phyloP scores from a whole-genome alignment of 2,329 filamentous ascomycete species.

The Sclerotinia sclerotiorum region DNA sequence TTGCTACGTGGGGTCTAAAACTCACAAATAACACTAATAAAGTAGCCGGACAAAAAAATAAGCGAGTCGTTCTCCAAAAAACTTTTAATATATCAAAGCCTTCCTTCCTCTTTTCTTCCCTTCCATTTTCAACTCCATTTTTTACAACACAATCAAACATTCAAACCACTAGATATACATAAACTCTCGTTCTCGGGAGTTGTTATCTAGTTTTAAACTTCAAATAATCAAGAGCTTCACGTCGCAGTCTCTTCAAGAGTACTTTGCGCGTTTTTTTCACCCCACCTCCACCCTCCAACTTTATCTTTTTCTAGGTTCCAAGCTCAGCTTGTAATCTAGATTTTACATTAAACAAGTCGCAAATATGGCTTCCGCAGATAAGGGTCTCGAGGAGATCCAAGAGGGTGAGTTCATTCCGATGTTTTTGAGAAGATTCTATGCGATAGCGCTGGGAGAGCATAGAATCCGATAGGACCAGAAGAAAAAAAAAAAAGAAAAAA shows the following conservation, averaged over 20 bases:
- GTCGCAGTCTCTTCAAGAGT: slow-evolving; percentile 40
- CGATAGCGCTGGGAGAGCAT: neutral
- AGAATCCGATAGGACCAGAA: neutral
- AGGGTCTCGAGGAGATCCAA: slow-evolving; percentile 97
- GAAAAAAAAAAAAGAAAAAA: too few species aligned
- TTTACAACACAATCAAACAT: slow-evolving; percentile 25
- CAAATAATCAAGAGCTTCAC: slow-evolving; percentile 29
- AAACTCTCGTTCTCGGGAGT: slow-evolving; percentile 47
- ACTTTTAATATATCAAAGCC: slow-evolving; percentile 11
- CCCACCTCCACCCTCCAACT: slow-evolving; percentile 33
- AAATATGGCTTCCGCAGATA: slow-evolving; percentile 90
- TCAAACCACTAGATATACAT: slow-evolving; percentile 37
- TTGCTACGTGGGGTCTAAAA: too few species aligned
- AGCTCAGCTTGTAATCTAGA: slow-evolving; percentile 77
- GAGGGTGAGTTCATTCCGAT: slow-evolving; percentile 65
- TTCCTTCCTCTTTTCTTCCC: slow-evolving; percentile 1
- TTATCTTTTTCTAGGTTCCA: slow-evolving; percentile 61
- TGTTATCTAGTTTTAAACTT: slow-evolving; percentile 49
- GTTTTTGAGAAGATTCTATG: neutral
- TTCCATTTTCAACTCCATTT: slow-evolving; percentile 9
- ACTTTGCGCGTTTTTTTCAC: slow-evolving; percentile 38
- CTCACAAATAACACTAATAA: neutral
- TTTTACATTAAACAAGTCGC: slow-evolving; percentile 58
- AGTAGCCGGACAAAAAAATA: slow-evolving; percentile 13
- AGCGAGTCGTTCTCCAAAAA: slow-evolving; percentile 19